phyloP scores from a whole-genome alignment of 352 stramenopile genomes.

The Phytophthora multivora region DNA sequence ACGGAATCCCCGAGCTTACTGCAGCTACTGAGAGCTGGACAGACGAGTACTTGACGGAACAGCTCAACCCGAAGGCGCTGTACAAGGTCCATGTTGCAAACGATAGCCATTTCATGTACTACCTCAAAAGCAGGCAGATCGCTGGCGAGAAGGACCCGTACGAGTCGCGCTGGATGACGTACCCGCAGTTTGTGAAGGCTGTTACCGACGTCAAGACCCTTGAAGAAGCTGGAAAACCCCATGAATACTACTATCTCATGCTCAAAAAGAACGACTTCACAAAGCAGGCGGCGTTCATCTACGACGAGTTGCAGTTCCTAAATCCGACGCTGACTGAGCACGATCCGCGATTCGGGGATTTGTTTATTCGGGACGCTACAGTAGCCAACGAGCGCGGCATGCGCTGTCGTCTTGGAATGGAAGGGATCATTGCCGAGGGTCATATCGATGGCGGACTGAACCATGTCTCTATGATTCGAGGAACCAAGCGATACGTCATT shows the following conservation, averaged over 20 bases:
- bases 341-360: slow-evolving; percentile 45
- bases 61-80: slow-evolving; percentile 38
- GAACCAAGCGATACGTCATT: slow-evolving; percentile 93
- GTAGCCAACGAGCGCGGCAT: slow-evolving; percentile 48
- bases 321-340: slow-evolving; percentile 83
- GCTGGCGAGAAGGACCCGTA: slow-evolving; percentile 47
- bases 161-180: slow-evolving; percentile 60
- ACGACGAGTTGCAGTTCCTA: slow-evolving; percentile 93
- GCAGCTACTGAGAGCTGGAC: slow-evolving; percentile 83
- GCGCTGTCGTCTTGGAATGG: slow-evolving; percentile 92
- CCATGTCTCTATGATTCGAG: slow-evolving; percentile 92
- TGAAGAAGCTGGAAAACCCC: slow-evolving; percentile 9
- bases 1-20: slow-evolving; percentile 89
- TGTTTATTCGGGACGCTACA: slow-evolving; percentile 54
- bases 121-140: slow-evolving; percentile 48
- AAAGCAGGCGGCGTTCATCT: slow-evolving; percentile 51
- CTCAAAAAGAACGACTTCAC: slow-evolving; percentile 57
- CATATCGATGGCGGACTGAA: slow-evolving; percentile 95
- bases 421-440: slow-evolving; percentile 91
- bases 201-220: slow-evolving; percentile 31
- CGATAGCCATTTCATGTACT: slow-evolving; percentile 96
- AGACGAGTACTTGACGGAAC: slow-evolving; percentile 67
- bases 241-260: slow-evolving; percentile 68
- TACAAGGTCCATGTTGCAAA: slow-evolving; percentile 82
- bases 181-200: slow-evolving; percentile 55